These are phyloP conservation scores for Trichophyton simii DNA, from an alignment of 2,329 filamentous ascomycete genomes.

Conservation along the genomic window DNA sequence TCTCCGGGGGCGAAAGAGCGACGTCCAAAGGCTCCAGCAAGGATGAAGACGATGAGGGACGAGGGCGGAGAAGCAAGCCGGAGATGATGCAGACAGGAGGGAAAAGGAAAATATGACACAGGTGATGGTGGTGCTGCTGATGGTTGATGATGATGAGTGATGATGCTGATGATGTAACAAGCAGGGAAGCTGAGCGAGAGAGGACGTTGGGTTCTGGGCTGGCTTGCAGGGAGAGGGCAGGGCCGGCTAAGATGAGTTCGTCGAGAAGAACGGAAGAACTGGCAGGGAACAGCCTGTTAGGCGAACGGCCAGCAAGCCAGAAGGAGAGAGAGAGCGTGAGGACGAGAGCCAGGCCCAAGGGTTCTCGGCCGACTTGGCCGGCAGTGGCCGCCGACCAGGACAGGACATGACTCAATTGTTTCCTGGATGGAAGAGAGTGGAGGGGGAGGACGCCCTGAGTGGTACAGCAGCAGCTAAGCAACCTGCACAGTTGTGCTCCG, in stretches of 20 bases:
- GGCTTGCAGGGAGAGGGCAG: constrained; percentile 1
- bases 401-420: neutral
- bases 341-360: neutral
- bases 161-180: neutral
- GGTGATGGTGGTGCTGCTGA: neutral
- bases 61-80: neutral
- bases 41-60: neutral
- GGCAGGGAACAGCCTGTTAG: neutral
- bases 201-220: neutral
- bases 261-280: neutral
- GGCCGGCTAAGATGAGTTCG: neutral
- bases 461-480: neutral
- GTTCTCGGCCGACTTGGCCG: constrained; percentile 1
- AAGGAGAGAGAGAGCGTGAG: neutral
- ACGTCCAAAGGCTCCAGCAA: neutral
- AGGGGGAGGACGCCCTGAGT: neutral
- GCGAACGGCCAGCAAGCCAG: no score
- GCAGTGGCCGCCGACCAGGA: neutral
- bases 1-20: neutral
- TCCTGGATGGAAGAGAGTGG: neutral
- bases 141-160: no score
- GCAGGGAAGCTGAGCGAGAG: neutral
- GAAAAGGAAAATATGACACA: neutral
- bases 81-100: neutral
- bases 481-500: neutral